A percentile compares a stretch with the other conserved stretches of the same genome.
These are phyloP conservation scores for Sclerospora graminicola DNA, from an alignment of 352 stramenopile species.

Conservation along the genomic window DNA sequence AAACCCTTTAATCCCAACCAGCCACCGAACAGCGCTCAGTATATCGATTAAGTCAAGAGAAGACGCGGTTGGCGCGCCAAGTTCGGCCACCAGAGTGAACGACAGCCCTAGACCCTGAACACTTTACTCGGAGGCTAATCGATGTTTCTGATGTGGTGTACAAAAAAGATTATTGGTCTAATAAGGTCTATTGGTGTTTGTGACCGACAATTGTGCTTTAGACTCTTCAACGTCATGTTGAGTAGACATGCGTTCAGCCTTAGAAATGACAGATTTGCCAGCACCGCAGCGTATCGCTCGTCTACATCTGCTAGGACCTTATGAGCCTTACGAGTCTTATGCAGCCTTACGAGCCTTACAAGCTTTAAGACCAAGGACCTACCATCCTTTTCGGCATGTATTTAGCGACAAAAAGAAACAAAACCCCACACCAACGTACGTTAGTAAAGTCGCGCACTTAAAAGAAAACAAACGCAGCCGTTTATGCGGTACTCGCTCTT, in stretches of 20 bases:
- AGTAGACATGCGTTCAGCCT: slow-evolving; percentile 44
- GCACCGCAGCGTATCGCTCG: slow-evolving; percentile 47
- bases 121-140: too few relatives aligned
- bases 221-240: too few relatives aligned
- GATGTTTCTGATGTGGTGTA: slow-evolving; percentile 47
- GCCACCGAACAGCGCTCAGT: slow-evolving; percentile 50
- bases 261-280: slow-evolving; percentile 58
- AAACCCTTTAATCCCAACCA: too few relatives aligned
- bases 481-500: slow-evolving; percentile 32
- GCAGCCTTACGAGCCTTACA: slow-evolving; percentile 43
- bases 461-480: slow-evolving; percentile 43
- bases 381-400: slow-evolving; percentile 41
- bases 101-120: too few relatives aligned
- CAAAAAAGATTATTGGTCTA: slow-evolving; percentile 50
- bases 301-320: slow-evolving; percentile 61
- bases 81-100: too few relatives aligned
- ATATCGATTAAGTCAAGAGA: slow-evolving; percentile 38
- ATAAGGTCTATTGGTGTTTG: too few relatives aligned
- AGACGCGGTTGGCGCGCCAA: slow-evolving; percentile 16
- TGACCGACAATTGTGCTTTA: background rate
- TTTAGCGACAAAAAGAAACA: slow-evolving; percentile 57
- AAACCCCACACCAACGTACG: slow-evolving; percentile 40
- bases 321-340: slow-evolving; percentile 68
- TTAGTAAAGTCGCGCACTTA: slow-evolving; percentile 45
- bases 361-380: slow-evolving; percentile 45